Evolutionary conservation across 176 grass and related monocot genomes (phyloP).

Genomic region (Aegilops bicornis): DNA sequence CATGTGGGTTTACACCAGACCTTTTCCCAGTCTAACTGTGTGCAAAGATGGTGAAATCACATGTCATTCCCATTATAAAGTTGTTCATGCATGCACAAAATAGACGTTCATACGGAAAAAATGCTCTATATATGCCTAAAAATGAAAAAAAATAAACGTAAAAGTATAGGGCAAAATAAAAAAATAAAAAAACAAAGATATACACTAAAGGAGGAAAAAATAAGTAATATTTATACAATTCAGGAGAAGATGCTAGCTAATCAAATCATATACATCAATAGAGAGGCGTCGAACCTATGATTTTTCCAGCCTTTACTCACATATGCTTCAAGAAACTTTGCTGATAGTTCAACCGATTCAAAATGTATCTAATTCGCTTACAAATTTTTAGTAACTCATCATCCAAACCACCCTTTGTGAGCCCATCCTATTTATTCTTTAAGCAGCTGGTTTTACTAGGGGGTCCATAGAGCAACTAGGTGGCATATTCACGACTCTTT

Average conservation of each 20-base stretch:
- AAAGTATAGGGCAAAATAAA: too few relatives aligned
- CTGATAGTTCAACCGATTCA: conserved; percentile 81
- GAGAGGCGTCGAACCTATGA: conserved; percentile 53
- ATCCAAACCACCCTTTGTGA: conserved; percentile 10
- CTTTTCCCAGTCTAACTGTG: too few relatives aligned
- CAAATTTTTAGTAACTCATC: conserved; percentile 50
- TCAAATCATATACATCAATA: conserved; percentile 23
- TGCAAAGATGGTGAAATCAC: too few relatives aligned
- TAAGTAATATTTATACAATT: background rate
- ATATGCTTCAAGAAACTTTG: conserved; percentile 92
- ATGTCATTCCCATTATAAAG: too few relatives aligned
- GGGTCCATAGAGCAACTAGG: conserved; percentile 23
- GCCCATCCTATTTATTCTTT: conserved; percentile 26
- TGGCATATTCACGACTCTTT: background rate
- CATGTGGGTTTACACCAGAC: too few relatives aligned
- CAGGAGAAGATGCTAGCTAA: background rate
- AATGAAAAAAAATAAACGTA: too few relatives aligned
- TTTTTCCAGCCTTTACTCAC: conserved; percentile 74
- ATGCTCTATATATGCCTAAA: too few relatives aligned
- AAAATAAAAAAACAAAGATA: too few relatives aligned
- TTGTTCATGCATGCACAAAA: too few relatives aligned
- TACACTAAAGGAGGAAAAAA: too few relatives aligned
- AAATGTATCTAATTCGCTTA: conserved; percentile 61
- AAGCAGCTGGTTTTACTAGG: conserved; percentile 16
- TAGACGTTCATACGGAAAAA: too few relatives aligned